phyloP scores from a whole-genome alignment of 768 basidiomycete species.

The Botryobasidium botryosum region DNA sequence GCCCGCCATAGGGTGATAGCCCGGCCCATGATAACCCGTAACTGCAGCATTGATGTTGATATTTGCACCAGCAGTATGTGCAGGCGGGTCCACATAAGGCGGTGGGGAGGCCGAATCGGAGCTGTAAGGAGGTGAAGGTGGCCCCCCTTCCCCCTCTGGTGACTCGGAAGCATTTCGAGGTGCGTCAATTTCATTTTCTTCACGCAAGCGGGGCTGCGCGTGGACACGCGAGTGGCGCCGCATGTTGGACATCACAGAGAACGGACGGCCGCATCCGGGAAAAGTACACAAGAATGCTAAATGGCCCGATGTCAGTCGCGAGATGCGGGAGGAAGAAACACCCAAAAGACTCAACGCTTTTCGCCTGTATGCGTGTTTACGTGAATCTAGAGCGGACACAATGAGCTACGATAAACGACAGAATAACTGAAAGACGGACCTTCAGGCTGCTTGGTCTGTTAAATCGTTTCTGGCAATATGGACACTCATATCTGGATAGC shows the following conservation, averaged over 20 bases:
- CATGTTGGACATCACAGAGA: constrained; percentile 15
- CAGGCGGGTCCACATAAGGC: no score
- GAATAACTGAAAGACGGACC: constrained; percentile 3
- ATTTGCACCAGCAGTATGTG: no score
- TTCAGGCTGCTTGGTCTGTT: constrained; percentile 14
- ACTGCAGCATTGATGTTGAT: no score
- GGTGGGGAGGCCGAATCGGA: no score
- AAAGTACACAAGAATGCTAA: constrained; percentile 11
- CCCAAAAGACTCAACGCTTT: constrained; percentile 7
- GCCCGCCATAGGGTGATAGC: no score
- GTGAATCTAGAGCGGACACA: constrained; percentile 8
- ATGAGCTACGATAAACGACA: background rate
- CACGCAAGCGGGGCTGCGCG: no score
- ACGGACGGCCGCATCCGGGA: constrained; percentile 11
- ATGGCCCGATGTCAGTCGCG: background rate
- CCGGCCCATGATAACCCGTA: no score
- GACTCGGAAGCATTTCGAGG: no score
- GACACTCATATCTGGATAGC: constrained; percentile 10
- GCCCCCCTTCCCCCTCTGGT: no score
- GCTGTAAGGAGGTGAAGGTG: no score
- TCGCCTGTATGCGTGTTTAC: constrained; percentile 12
- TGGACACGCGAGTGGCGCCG: constrained; percentile 11
- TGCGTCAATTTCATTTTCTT: no score
- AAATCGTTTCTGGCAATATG: constrained; percentile 13
- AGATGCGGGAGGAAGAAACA: background rate